Percentiles rank a stretch among this genome's conserved stretches.
These are phyloP conservation scores for Phaffia tasmanica DNA, from an alignment of 768 basidiomycete species.

Conservation along the genomic window DNA sequence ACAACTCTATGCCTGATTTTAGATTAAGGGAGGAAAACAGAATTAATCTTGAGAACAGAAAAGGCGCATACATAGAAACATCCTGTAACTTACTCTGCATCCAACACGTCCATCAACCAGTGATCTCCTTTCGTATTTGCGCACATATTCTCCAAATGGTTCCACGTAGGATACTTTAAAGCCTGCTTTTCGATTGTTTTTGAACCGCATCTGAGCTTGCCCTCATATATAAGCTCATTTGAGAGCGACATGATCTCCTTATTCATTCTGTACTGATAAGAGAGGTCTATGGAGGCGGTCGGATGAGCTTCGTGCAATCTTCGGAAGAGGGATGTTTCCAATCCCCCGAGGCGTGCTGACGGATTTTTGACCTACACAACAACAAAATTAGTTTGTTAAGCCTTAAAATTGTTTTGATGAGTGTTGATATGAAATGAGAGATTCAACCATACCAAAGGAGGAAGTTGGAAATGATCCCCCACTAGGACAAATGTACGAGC, in stretches of 20 bases:
- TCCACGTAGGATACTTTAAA: conserved; percentile 47
- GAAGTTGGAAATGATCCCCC: conserved; percentile 94
- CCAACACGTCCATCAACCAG: conserved; percentile 59
- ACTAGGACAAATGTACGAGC: conserved; percentile 87
- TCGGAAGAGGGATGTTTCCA: conserved; percentile 82
- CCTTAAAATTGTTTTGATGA: not conserved
- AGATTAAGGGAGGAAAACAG: not conserved
- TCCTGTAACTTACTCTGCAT: conserved; percentile 48
- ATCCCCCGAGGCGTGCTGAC: conserved; percentile 67
- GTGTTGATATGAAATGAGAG: not conserved
- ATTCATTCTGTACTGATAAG: conserved; percentile 93
- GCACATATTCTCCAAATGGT: conserved; percentile 37
- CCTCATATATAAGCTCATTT: conserved; percentile 72
- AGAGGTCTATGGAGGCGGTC: conserved; percentile 65
- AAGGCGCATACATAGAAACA: not conserved
- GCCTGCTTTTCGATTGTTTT: conserved; percentile 53
- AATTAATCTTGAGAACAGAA: not conserved
- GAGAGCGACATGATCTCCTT: conserved; percentile 85
- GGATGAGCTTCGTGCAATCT: conserved; percentile 70
- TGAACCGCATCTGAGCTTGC: conserved; percentile 66
- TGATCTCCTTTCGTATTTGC: conserved; percentile 41
- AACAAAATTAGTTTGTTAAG: not conserved
- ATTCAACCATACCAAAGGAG: conserved; percentile 59
- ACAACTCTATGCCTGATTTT: conserved; percentile 61
- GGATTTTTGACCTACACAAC: conserved; percentile 59